These are phyloP conservation scores for Gastrolobium villosum DNA, from an alignment of 306 rosid species.

Conservation along the genomic window DNA sequence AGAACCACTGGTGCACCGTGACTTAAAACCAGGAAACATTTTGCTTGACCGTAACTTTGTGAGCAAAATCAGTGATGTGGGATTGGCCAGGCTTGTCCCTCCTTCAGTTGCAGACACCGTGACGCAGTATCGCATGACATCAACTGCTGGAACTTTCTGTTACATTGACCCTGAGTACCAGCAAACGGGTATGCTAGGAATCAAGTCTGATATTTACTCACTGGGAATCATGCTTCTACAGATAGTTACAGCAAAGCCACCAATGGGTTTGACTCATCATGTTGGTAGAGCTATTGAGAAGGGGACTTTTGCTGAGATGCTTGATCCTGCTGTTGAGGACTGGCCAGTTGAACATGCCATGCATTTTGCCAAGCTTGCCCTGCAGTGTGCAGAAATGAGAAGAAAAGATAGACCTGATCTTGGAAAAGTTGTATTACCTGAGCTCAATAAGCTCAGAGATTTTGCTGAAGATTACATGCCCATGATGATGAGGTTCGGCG, in stretches of 20 bases:
- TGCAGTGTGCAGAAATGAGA: constrained; percentile 84
- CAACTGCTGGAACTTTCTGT: constrained; percentile 94
- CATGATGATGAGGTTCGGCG: constrained; percentile 40
- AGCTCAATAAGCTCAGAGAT: constrained; percentile 70
- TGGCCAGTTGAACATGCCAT: constrained; percentile 84
- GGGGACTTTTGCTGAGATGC: constrained; percentile 71
- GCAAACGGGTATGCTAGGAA: constrained; percentile 87
- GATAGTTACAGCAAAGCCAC: constrained; percentile 72
- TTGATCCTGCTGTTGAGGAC: constrained; percentile 75
- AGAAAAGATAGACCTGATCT: constrained; percentile 88
- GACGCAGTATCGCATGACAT: constrained; percentile 86
- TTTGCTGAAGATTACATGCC: constrained; percentile 67
- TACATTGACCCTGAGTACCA: constrained; percentile 96
- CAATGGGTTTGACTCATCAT: constrained; percentile 84
- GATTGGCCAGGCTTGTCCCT: constrained; percentile 92
- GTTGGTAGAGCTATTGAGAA: constrained; percentile 68
- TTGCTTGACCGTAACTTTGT: constrained; percentile 86
- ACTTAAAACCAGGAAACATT: constrained; percentile 86
- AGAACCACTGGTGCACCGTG: constrained; percentile 94
- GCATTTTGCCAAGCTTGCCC: constrained; percentile 65
- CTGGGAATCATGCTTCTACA: constrained; percentile 86
- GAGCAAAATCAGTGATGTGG: constrained; percentile 94
- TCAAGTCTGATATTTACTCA: constrained; percentile 84
- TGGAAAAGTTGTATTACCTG: constrained; percentile 72
- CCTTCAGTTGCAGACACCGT: constrained; percentile 73